Evolutionary conservation across 2,329 filamentous ascomycete species (phyloP).

Genomic region (Parascedosporium putredinis): DNA sequence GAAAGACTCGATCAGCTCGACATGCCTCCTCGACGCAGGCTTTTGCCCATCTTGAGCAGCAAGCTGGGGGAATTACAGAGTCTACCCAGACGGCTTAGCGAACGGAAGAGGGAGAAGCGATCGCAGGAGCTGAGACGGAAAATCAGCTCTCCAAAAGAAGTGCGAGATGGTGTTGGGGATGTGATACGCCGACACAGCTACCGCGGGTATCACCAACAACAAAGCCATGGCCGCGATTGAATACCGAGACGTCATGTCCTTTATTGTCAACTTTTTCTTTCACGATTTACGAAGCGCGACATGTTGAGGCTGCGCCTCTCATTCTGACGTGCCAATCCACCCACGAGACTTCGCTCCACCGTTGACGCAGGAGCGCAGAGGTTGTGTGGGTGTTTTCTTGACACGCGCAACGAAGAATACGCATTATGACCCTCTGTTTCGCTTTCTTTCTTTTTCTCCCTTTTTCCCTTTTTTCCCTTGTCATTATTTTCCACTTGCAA

Average conservation of each 20-base stretch:
- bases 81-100: constrained; percentile 44
- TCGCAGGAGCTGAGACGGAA: constrained; percentile 46
- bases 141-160: constrained; percentile 49
- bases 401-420: background rate
- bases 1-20: constrained; percentile 15
- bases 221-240: background rate
- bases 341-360: background rate
- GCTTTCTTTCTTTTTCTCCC: constrained; percentile 6
- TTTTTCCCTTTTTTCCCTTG: constrained; percentile 1
- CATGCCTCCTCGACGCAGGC: constrained; percentile 12
- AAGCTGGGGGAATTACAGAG: constrained; percentile 42
- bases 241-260: too few relatives aligned
- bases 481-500: too few relatives aligned
- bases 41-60: constrained; percentile 27
- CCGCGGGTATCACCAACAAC: constrained; percentile 3
- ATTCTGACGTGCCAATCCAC: too few relatives aligned
- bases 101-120: constrained; percentile 47
- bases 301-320: too few relatives aligned
- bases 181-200: constrained; percentile 38
- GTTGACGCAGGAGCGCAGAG: background rate
- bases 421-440: constrained; percentile 2
- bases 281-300: too few relatives aligned
- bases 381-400: background rate
- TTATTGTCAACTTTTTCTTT: too few relatives aligned
- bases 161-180: constrained; percentile 48